phyloP scores from a whole-genome alignment of 352 stramenopile species.

The Pythium phragmiticola region DNA sequence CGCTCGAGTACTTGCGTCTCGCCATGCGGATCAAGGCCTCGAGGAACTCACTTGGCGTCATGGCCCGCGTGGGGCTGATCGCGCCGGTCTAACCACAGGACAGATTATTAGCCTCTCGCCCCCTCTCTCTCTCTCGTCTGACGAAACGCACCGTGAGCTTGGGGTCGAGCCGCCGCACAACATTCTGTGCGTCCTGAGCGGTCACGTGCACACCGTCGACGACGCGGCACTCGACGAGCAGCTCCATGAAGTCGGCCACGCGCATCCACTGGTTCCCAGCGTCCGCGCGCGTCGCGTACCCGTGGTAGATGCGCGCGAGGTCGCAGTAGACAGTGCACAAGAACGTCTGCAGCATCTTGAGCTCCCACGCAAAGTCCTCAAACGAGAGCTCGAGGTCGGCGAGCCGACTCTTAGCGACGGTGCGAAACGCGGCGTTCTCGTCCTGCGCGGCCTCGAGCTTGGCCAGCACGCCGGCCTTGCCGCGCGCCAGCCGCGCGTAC shows the following conservation, averaged over 20 bases:
- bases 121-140: neutral
- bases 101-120: constrained; percentile 14
- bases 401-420: constrained; percentile 46
- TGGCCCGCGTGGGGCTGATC: constrained; percentile 39
- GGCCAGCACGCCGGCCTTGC: constrained; percentile 59
- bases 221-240: constrained; percentile 68
- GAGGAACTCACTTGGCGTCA: constrained; percentile 64
- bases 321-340: constrained; percentile 69
- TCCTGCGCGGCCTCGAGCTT: constrained; percentile 45
- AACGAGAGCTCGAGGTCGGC: constrained; percentile 54
- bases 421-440: constrained; percentile 65
- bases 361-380: constrained; percentile 68
- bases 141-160: constrained; percentile 31
- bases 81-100: constrained; percentile 11
- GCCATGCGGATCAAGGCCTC: constrained; percentile 61
- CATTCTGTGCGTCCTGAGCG: constrained; percentile 38
- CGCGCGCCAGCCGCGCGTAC: constrained; percentile 56
- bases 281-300: constrained; percentile 50
- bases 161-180: constrained; percentile 49
- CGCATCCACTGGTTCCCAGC: constrained; percentile 45
- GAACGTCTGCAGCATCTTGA: constrained; percentile 73
- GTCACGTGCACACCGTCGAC: constrained; percentile 46
- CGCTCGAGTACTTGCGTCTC: constrained; percentile 61
- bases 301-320: constrained; percentile 70
- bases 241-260: constrained; percentile 51